Evolutionary conservation across 495 filamentous ascomycete genomes (phyloP), one percentile per base, ranked within the genome.

Genomic region (Darksidea phi): DNA sequence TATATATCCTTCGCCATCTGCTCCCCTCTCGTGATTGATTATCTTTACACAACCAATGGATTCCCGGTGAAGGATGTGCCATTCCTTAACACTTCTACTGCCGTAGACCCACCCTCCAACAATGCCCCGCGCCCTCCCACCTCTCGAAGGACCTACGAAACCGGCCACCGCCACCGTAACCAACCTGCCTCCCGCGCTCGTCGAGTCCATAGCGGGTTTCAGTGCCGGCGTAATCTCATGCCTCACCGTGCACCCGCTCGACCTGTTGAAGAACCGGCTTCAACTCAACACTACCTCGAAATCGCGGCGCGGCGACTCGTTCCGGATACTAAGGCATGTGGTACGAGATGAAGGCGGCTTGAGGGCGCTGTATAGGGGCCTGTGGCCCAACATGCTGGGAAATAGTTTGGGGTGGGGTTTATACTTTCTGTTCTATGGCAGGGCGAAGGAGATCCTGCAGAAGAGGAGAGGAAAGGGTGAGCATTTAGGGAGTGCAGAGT

Each of bases 241-340:
- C 28, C 80, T 97, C 57, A 80, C 82, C 51, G 86, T 87, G 24
- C 89, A 92, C 76, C 94, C 94, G 18, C 80, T 99, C 51, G 94
- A 99, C 75, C 83, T 97, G 58, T 82, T 97, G 68, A 99, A 99
- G 77, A 97, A 91, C 38, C 87, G 94, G 58, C 84, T 99, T 66
- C 94, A 99, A 77, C 83, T 72, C 20, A 67, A 71, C 47, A 66
- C 63, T 8, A 48, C 43, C 32, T 54, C 63, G 20, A 34, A 57
- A 45, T 72, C 78, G 28, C 76, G 75, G 38, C 47, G 80, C 34
- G 82, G 82, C 59, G 76, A 72, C 63, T 85, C 86, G 4, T 68
- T 81, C 38, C 78, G 77, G 17, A 75, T 88, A 18, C 74, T 83
- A 46, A 78, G 76, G 42, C 70, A 77, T 20, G 84, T 89, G 32